Conservation (phyloP, 2,329 filamentous ascomycete species). For the Ceratocystis cubensis region DNA sequence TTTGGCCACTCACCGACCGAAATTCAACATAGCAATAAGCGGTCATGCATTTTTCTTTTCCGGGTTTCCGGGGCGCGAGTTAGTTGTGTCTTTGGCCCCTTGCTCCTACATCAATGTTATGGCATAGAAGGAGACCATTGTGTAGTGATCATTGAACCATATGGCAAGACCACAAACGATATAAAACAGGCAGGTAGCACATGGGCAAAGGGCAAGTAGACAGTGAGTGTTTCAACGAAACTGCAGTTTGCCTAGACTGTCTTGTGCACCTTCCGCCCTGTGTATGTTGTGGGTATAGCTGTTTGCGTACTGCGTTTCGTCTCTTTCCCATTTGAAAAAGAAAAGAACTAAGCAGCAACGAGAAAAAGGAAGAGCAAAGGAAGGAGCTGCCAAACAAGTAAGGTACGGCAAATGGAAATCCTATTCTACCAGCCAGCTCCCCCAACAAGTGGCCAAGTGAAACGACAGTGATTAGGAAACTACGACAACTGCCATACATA, state of each 20-base stretch:
- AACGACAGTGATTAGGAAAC: neutral
- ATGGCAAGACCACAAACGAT: too few species aligned
- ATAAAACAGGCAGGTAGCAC: neutral
- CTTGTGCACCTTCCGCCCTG: neutral
- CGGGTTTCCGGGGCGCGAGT: too few species aligned
- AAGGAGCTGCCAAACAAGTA: neutral
- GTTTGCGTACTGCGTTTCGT: neutral
- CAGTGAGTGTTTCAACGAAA: neutral
- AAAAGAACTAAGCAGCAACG: neutral
- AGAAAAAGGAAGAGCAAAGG: neutral
- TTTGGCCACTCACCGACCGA: too few species aligned
- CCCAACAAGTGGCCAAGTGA: constrained; percentile 6
- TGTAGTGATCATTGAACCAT: too few species aligned
- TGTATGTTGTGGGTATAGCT: neutral
- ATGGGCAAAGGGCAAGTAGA: neutral
- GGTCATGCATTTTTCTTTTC: too few species aligned
- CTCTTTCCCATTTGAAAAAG: neutral
- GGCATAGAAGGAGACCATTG: too few species aligned
- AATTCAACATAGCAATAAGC: too few species aligned
- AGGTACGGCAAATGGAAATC: neutral
- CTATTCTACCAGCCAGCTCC: neutral
- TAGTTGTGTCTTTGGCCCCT: too few species aligned
- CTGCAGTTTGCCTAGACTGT: neutral
- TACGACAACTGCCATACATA: neutral
- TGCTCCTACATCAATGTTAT: too few species aligned